phyloP scores from a whole-genome alignment of 768 basidiomycete species.

The Cystoderma amianthinum region DNA sequence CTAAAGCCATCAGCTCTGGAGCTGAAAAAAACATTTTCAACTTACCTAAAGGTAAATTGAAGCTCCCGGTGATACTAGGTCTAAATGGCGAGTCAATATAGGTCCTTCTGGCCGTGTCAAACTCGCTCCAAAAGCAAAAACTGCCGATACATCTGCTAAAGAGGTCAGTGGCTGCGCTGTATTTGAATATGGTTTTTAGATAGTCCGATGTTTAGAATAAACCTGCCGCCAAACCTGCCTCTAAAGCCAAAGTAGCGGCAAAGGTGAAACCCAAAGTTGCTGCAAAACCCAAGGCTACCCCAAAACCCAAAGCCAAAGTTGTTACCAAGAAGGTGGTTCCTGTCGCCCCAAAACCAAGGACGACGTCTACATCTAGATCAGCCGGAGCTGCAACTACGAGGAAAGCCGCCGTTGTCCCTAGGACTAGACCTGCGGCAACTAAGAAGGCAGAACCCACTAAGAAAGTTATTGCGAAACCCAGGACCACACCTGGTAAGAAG shows the following conservation, averaged over 20 bases:
- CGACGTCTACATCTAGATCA: conserved; percentile 1
- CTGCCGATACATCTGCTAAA: conserved; percentile 31
- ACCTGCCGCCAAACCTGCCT: conserved; percentile 27
- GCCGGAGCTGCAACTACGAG: conserved; percentile 18
- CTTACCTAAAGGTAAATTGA: conserved; percentile 81
- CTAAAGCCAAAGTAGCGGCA: conserved; percentile 18
- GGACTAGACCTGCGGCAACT: conserved; percentile 7
- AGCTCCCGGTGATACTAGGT: background rate
- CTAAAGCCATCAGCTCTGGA: conserved; percentile 75
- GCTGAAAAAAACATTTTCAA: conserved; percentile 78
- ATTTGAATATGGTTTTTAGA: no score
- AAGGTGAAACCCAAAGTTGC: conserved; percentile 22
- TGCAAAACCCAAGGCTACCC: conserved; percentile 19
- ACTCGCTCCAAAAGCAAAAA: conserved; percentile 46
- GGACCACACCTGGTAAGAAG: conserved; percentile 21
- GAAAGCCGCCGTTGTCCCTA: conserved; percentile 17
- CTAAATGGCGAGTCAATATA: no score
- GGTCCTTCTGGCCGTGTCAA: conserved; percentile 70
- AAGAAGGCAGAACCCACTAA: conserved; percentile 5
- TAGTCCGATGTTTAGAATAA: conserved; percentile 23
- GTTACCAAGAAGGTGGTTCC: conserved; percentile 8
- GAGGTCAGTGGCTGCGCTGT: no score
- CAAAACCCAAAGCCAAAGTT: conserved; percentile 30
- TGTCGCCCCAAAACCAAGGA: background rate
- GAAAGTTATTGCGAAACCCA: conserved; percentile 1